These are phyloP conservation scores for Daucus carota DNA, from an alignment of 129 eudicot species.

Conservation along the genomic window DH1_v3.0 NC_030386.2:33663001-33663500, in stretches of 20 bases:
- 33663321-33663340: constrained; percentile 74
- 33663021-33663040: not conserved
- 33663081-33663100: constrained; percentile 30
- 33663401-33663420: constrained; percentile 79
- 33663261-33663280: not conserved
- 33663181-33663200: constrained; percentile 7
- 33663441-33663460: constrained; percentile 76
- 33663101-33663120: constrained; percentile 93
- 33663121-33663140: constrained; percentile 84
- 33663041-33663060: not conserved
- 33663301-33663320: constrained; percentile 93
- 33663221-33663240: not conserved
- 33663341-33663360: constrained; percentile 77
- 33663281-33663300: not conserved
- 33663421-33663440: constrained; percentile 75
- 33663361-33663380: constrained; percentile 88
- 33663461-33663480: not conserved
- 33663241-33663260: not conserved
- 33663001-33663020: not conserved
- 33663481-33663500: not conserved
- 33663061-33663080: not conserved
- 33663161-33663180: constrained; percentile 87
- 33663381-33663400: constrained; percentile 76
- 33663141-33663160: constrained; percentile 81
- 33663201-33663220: not conserved